Percentiles rank a stretch among this genome's conserved stretches.
phyloP scores from a whole-genome alignment of 768 basidiomycete species.

The Rhodotorula babjevae region DNA sequence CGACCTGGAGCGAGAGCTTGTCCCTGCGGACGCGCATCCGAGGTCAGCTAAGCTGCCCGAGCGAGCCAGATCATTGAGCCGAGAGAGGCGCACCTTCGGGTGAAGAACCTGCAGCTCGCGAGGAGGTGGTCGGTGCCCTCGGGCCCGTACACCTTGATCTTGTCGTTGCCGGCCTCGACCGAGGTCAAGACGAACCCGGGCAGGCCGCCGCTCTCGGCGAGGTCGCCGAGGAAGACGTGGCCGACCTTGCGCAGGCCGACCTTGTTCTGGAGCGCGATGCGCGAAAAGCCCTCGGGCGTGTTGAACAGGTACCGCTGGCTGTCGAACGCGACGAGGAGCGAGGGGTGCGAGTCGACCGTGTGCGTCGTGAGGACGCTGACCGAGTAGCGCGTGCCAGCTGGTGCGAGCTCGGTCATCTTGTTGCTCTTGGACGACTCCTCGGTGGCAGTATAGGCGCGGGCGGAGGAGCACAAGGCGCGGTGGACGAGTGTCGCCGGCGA shows the following conservation, averaged over 20 bases:
- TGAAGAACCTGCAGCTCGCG: conserved; percentile 31
- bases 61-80: background rate
- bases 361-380: conserved; percentile 32
- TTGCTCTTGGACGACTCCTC: background rate
- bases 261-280: conserved; percentile 66
- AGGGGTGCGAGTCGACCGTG: conserved; percentile 69
- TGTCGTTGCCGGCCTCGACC: conserved; percentile 63
- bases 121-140: conserved; percentile 16
- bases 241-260: conserved; percentile 63
- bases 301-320: conserved; percentile 82
- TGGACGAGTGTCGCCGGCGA: background rate
- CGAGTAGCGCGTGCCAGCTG: conserved; percentile 15
- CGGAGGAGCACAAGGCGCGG: background rate
- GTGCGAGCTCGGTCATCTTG: conserved; percentile 13
- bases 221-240: conserved; percentile 67
- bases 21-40: conserved; percentile 51
- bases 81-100: background rate
- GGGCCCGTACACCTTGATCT: conserved; percentile 66
- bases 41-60: background rate
- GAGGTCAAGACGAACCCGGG: conserved; percentile 72
- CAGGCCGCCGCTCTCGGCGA: conserved; percentile 55
- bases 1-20: conserved; percentile 52
- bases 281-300: conserved; percentile 71
- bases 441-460: background rate
- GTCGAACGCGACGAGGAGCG: conserved; percentile 69